A percentile compares a stretch with the other conserved stretches of the same genome.
Evolutionary conservation across 129 eudicot species (phyloP).

Genomic region (Artemisia annua): DNA sequence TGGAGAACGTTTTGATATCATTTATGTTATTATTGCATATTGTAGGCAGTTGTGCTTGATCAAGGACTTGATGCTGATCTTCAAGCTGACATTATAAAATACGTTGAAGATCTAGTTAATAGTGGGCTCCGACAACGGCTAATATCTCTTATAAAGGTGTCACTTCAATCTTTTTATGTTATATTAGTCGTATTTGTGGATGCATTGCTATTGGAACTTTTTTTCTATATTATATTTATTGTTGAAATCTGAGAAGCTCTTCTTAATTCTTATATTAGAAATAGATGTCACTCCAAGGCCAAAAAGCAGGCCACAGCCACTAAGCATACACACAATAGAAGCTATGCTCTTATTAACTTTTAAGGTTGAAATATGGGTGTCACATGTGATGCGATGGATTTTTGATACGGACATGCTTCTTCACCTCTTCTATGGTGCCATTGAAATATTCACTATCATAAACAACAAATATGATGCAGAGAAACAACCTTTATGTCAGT

Average conservation of each 20-base stretch:
- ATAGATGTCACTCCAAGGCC: too few species aligned
- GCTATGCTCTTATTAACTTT: not conserved
- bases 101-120: conserved; percentile 67
- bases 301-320: conserved; percentile 2
- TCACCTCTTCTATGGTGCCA: not conserved
- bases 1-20: not conserved
- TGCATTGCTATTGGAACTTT: not conserved
- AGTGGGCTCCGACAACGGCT: conserved; percentile 81
- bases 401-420: not conserved
- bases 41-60: conserved; percentile 95
- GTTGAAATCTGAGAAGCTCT: not conserved
- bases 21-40: conserved; percentile 15
- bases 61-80: conserved; percentile 87
- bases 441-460: not conserved
- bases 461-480: not conserved
- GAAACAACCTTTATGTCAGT: not conserved
- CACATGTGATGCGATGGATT: not conserved
- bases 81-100: conserved; percentile 72
- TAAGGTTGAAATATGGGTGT: not conserved
- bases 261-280: too few species aligned
- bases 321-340: not conserved
- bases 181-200: not conserved
- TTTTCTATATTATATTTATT: not conserved
- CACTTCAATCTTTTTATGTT: conserved; percentile 5
- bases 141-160: conserved; percentile 79